Evolutionary conservation across 2,329 filamentous ascomycete species (phyloP).

Genomic region (Emergomyces orientalis): DNA sequence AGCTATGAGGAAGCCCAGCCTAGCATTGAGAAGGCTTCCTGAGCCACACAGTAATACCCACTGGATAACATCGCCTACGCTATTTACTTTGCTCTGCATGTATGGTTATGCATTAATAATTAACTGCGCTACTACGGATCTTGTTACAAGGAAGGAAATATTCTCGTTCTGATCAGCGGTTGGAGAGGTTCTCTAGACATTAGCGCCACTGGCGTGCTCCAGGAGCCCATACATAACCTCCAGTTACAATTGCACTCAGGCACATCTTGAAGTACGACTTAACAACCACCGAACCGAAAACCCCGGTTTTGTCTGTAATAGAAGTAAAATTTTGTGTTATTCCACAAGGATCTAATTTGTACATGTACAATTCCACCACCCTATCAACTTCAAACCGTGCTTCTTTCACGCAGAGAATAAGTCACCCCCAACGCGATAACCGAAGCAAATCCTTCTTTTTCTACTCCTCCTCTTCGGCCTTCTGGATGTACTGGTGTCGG

Average conservation of each 20-base stretch:
- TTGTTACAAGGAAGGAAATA: not conserved
- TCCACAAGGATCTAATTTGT: conserved; percentile 3
- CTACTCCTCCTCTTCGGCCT: conserved; percentile 52
- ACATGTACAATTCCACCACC: not conserved
- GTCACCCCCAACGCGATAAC: not conserved
- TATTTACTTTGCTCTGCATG: not conserved
- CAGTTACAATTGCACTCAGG: not conserved
- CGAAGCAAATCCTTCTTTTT: not conserved
- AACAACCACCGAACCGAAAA: no score
- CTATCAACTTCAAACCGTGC: not conserved
- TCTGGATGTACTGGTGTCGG: conserved; percentile 74
- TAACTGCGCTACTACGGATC: not conserved
- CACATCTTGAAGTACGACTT: not conserved
- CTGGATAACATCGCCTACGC: no score
- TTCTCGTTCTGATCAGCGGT: not conserved
- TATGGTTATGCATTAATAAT: not conserved
- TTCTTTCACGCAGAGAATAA: not conserved
- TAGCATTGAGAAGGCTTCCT: not conserved
- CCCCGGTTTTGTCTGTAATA: no score
- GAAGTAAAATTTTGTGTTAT: not conserved
- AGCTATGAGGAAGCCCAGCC: not conserved
- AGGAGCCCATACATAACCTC: no score
- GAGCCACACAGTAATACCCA: no score
- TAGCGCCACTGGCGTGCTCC: not conserved
- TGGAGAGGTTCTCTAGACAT: not conserved